These are phyloP conservation scores for Kurtzmaniella cleridarum DNA, from an alignment of 805 yeast genomes.

Conservation along the genomic window DNA sequence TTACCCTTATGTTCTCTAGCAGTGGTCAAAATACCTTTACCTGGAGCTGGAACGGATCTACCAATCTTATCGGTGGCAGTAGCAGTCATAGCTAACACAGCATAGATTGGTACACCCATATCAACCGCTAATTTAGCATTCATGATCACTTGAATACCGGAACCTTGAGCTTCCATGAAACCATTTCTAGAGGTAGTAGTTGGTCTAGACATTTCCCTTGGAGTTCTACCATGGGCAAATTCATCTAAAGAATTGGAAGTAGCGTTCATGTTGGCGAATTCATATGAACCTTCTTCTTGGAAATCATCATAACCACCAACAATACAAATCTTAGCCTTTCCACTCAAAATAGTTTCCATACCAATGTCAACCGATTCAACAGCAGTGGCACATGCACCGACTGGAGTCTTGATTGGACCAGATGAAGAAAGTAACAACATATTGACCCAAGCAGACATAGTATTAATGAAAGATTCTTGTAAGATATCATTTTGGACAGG, in stretches of 20 bases:
- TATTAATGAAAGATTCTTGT: slow-evolving; percentile 97
- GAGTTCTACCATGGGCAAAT: slow-evolving; percentile 93
- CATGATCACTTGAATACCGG: slow-evolving; percentile 97
- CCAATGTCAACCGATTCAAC: slow-evolving; percentile 96
- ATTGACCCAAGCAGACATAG: slow-evolving; percentile 99
- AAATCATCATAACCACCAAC: slow-evolving; percentile 99
- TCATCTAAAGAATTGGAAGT: slow-evolving; percentile 88
- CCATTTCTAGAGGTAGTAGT: slow-evolving; percentile 94
- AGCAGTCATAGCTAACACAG: slow-evolving; percentile 88
- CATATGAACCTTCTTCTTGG: slow-evolving; percentile 98
- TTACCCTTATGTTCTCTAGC: slow-evolving; percentile 89
- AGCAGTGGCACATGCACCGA: slow-evolving; percentile 99
- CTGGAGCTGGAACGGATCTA: slow-evolving; percentile 99
- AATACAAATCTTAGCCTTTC: slow-evolving; percentile 92
- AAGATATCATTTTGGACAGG: slow-evolving; percentile 96
- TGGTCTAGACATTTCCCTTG: slow-evolving; percentile 98
- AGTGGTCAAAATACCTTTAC: slow-evolving; percentile 97
- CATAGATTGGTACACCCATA: slow-evolving; percentile 99
- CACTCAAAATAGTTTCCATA: slow-evolving; percentile 86
- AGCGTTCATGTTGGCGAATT: slow-evolving; percentile 98
- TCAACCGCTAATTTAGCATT: slow-evolving; percentile 86
- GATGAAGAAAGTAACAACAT: slow-evolving; percentile 95
- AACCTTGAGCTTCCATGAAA: slow-evolving; percentile 99
- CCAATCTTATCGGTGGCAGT: slow-evolving; percentile 99
- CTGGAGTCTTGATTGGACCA: slow-evolving; percentile 99